Conservation (phyloP, 2,329 filamentous ascomycete species). For the Cytospora leucostoma region DNA sequence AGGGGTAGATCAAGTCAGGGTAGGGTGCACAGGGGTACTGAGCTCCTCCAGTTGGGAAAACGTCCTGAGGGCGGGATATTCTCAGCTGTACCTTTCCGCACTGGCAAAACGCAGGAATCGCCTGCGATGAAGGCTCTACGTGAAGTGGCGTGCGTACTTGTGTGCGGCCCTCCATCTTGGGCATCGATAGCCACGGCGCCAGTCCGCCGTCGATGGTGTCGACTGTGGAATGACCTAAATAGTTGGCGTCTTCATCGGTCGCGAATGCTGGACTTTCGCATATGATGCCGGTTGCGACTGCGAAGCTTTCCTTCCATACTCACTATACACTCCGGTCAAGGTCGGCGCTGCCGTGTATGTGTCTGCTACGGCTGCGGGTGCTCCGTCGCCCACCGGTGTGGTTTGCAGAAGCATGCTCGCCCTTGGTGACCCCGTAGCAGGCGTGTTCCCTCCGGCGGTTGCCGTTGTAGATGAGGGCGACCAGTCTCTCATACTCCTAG, state of each 20-base stretch:
- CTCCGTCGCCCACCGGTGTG: not conserved
- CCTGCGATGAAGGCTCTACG: too few relatives aligned
- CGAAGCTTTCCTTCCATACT: constrained; percentile 26
- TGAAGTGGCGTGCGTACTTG: not conserved
- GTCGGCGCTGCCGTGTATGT: not conserved
- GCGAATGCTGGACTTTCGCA: constrained; percentile 15
- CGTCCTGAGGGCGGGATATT: constrained; percentile 54
- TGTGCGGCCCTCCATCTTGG: constrained; percentile 11
- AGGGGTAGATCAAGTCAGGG: constrained; percentile 56
- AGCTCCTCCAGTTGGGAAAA: not conserved
- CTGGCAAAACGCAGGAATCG: constrained; percentile 40
- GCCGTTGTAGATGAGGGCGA: not conserved
- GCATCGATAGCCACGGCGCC: constrained; percentile 36
- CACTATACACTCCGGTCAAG: not conserved
- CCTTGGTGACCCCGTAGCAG: not conserved
- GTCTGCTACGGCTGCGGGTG: not conserved
- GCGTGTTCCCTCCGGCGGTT: not conserved
- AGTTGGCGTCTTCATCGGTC: not conserved
- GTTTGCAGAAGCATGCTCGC: too few relatives aligned
- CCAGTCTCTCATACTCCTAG: constrained; percentile 30
- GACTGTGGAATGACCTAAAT: not conserved
- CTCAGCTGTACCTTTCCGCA: constrained; percentile 58
- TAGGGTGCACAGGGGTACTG: constrained; percentile 47
- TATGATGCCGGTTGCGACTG: constrained; percentile 43
- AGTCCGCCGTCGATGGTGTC: constrained; percentile 43